These are phyloP conservation scores for Solanum piurae DNA, from an alignment of 257 asterid genomes.

Conservation along the genomic window DNA sequence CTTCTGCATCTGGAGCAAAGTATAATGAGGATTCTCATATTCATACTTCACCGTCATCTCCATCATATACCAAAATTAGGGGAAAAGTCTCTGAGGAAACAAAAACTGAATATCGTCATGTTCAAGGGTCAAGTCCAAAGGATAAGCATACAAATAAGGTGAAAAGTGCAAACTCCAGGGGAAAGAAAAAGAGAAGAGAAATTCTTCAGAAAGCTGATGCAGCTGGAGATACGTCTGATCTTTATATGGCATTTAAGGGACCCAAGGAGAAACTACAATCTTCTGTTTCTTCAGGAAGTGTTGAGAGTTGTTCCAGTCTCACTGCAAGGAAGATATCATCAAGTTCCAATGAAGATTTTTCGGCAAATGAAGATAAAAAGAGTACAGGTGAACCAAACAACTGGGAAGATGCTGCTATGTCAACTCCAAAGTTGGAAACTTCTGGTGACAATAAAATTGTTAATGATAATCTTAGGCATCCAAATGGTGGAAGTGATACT, in stretches of 20 bases:
- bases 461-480: neutral
- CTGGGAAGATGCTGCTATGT: slow-evolving; percentile 16
- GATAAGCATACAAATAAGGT: neutral
- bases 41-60: neutral
- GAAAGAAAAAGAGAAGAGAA: slow-evolving; percentile 9
- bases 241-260: slow-evolving; percentile 12
- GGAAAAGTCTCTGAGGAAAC: neutral
- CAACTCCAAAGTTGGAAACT: slow-evolving; percentile 5
- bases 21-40: neutral
- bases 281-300: slow-evolving; percentile 8
- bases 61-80: neutral
- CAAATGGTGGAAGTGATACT: neutral
- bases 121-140: neutral
- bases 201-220: slow-evolving; percentile 12
- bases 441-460: neutral
- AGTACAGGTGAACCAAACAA: slow-evolving; percentile 13
- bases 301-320: neutral
- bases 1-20: neutral
- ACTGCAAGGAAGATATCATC: neutral
- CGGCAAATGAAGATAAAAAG: slow-evolving; percentile 4
- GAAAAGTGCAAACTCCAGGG: slow-evolving; percentile 2
- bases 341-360: neutral
- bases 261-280: slow-evolving; percentile 9
- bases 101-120: neutral
- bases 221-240: slow-evolving; percentile 10